phyloP scores from a whole-genome alignment of 108 stramenopile genomes.

The Bacterosira constricta region DNA sequence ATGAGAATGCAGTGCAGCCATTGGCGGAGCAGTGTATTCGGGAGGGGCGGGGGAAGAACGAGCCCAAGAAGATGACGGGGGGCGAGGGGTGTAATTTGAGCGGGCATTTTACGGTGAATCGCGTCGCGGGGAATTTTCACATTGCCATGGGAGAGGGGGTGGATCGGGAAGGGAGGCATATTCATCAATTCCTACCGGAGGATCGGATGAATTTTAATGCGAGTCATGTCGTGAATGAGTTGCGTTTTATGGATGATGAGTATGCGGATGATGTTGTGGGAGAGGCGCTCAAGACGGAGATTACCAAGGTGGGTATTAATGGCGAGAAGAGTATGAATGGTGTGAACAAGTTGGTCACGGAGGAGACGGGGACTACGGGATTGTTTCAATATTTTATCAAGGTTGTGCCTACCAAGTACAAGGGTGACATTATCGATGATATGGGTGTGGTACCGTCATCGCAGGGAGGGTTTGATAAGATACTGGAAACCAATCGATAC shows the following conservation, averaged over 20 bases:
- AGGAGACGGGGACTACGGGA: slow-evolving; percentile 82
- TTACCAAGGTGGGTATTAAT: neutral
- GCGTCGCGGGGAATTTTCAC: slow-evolving; percentile 97
- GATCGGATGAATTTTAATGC: slow-evolving; percentile 93
- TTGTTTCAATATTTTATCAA: slow-evolving; percentile 96
- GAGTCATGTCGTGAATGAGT: slow-evolving; percentile 90
- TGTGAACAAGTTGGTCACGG: slow-evolving; percentile 69
- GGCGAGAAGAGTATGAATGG: slow-evolving; percentile 69
- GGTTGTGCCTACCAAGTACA: slow-evolving; percentile 89
- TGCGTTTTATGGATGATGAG: slow-evolving; percentile 85
- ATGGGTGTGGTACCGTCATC: neutral
- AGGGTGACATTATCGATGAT: slow-evolving; percentile 45
- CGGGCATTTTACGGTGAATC: slow-evolving; percentile 93
- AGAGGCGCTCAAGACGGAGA: neutral
- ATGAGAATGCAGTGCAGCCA: slow-evolving; percentile 56
- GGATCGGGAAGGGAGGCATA: slow-evolving; percentile 91
- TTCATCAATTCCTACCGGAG: slow-evolving; percentile 86
- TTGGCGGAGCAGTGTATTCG: slow-evolving; percentile 94
- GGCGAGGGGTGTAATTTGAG: slow-evolving; percentile 93
- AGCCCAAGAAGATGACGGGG: slow-evolving; percentile 64
- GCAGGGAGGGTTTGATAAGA: slow-evolving; percentile 1
- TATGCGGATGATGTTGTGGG: slow-evolving; percentile 46
- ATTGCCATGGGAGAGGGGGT: slow-evolving; percentile 97
- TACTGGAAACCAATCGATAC: slow-evolving; percentile 84
- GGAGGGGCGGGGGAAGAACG: slow-evolving; percentile 69